Conservation (phyloP, 1,284 basidiomycete genomes). For the Malassezia restricta region DNA sequence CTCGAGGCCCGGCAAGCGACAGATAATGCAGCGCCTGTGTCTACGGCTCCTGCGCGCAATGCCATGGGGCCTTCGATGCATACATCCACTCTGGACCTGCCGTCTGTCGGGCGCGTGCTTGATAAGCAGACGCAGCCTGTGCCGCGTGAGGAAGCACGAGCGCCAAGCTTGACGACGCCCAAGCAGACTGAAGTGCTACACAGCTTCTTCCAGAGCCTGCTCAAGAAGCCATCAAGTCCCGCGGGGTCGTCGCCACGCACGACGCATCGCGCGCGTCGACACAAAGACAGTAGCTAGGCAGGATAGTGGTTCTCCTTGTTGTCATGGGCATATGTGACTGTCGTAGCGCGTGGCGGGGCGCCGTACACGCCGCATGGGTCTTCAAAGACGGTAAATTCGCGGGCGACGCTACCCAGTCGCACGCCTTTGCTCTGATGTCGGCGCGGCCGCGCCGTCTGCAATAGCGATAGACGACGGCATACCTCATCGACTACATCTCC, state of each 20-base stretch:
- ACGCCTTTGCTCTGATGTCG: too few relatives aligned
- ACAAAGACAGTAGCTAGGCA: background rate
- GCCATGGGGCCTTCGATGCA: constrained; percentile 11
- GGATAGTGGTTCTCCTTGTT: constrained; percentile 12
- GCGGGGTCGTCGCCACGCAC: constrained; percentile 3
- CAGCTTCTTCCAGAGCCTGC: constrained; percentile 36
- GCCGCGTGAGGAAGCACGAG: background rate
- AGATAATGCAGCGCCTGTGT: constrained; percentile 1
- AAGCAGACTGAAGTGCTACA: constrained; percentile 39
- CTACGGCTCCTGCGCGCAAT: background rate
- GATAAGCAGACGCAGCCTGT: constrained; percentile 14
- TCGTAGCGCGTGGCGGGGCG: constrained; percentile 8
- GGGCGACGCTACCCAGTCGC: background rate
- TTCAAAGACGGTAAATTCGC: constrained; percentile 8
- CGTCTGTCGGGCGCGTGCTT: constrained; percentile 9
- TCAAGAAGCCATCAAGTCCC: constrained; percentile 11
- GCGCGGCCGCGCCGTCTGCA: background rate
- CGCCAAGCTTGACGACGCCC: constrained; percentile 15
- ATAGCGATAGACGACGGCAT: background rate
- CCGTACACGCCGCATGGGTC: constrained; percentile 4
- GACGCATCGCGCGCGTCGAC: background rate
- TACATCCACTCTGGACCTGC: constrained; percentile 14
- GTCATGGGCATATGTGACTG: constrained; percentile 1
- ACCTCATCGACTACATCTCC: background rate
- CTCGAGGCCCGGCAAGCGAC: constrained; percentile 20